Base-by-base conservation (phyloP, 1,139 yeast genomes). In the Protomyces arabidopsidicola region DNA sequence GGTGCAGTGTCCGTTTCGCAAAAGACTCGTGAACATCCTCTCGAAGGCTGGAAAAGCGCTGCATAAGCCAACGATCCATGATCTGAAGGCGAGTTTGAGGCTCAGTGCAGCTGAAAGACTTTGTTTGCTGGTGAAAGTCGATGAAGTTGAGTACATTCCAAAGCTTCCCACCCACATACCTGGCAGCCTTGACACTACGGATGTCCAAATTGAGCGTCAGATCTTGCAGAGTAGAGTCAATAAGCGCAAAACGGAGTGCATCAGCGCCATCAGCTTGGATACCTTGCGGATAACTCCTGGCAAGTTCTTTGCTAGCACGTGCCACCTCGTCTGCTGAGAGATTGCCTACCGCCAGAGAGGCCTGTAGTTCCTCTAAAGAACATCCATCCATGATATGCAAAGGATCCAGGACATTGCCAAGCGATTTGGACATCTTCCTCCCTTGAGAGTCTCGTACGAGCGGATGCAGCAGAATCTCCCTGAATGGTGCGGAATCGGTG, bases 21-120 rank as follows among this genome's bases (percentile, higher is more conserved):
- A 93, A 78, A 57, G 85, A 79, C 65, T 81, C 82, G 72, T 84
- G 83, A 58, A 87, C 84, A 67, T 76, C 77, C 78, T 85, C 83
- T 63, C 91, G 79, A 57, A 96, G 84, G 61, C 78, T 80, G 52
- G 90, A 81, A 74, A 90, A 82, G 77, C 87, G 89, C 78, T 90
- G 95, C 76, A 93, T 81, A 71, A 93, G 91, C 98, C 98, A 93
- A 77, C 88, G 85, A 79, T 93, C 98, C 64, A 93, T 98, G 69
- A 93, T 83, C 16, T 79, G 73, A 18, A 86, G 84, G 65, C 95
- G 90, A 65, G 98, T 97, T 65, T 77, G 76, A 77, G 88, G 93
- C 74, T 86, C 95, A 34, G 83, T 87, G 66, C 98, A 98, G 70
- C 93, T 82, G 77, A 93, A 86, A 84, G 93, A 87, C 77, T 93